phyloP scores from a whole-genome alignment of 768 basidiomycete species.

The Postia placenta region DNA sequence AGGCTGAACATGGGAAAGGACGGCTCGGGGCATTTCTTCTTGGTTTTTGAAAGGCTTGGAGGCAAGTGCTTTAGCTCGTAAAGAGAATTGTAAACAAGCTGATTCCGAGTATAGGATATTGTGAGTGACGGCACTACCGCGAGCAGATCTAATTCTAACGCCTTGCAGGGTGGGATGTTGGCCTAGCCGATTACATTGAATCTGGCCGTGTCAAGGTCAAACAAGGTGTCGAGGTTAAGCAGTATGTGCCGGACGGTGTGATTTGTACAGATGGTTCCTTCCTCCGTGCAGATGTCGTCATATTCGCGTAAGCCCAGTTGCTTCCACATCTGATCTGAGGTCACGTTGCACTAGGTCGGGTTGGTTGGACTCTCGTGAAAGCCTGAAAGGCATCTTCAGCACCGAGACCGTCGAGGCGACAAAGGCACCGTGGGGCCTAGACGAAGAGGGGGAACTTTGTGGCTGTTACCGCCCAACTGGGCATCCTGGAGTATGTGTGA shows the following conservation, averaged over 20 bases:
- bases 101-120: conserved; percentile 4
- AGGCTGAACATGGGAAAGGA: conserved; percentile 29
- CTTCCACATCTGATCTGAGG: neutral
- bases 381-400: conserved; percentile 28
- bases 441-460: conserved; percentile 35
- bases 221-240: conserved; percentile 10
- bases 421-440: conserved; percentile 31
- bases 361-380: conserved; percentile 25
- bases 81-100: neutral
- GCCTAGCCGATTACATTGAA: conserved; percentile 14
- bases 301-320: conserved; percentile 23
- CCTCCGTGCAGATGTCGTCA: conserved; percentile 23
- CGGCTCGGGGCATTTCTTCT: conserved; percentile 25
- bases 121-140: no score
- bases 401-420: conserved; percentile 27
- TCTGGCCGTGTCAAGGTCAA: conserved; percentile 16
- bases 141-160: neutral
- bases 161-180: conserved; percentile 16
- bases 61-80: no score
- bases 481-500: conserved; percentile 34
- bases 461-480: conserved; percentile 35
- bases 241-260: conserved; percentile 16
- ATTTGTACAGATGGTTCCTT: conserved; percentile 22
- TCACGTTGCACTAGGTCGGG: conserved; percentile 27
- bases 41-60: conserved; percentile 26